Evolutionary conservation across 768 basidiomycete species (phyloP), one percentile per base, ranked within the genome.

Genomic region (Termitomyces eurrhizus): DNA sequence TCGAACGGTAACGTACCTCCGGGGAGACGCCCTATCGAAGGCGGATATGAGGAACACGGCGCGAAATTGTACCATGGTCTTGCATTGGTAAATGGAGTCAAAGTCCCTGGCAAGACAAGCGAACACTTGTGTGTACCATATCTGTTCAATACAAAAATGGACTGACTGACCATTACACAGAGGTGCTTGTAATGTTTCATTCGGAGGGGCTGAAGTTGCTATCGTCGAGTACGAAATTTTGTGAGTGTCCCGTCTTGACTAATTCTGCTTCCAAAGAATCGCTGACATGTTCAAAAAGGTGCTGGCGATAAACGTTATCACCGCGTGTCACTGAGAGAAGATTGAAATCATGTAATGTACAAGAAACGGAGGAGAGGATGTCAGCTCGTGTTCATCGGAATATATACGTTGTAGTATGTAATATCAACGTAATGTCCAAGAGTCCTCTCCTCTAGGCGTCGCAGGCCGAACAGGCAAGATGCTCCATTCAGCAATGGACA

Each of bases 81-180:
- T 32, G 86, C 78, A 3, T 61, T 60, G 1, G 73, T 90, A 51
- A 70, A 80, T 37, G 83, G 81, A 0, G 68, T 84, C 13, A 74
- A 66, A 41, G 84, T 92, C n/a, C 90, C 89, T 5, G 90, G 90
- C 2, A 92, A 92, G 74, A 82, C 85, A 0, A 86, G 83, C 1
- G 76, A 81, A 61, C 90, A 92, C 72, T 73, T 92, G 89, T 89
- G 60, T 26, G 83, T 74, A 39, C 29, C 46, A 41, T 55, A 5
- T 39, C 24, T 11, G 2, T 46, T 32, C 21, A 2, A 9, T 3
- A 42, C 5, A 44, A 44, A 3, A 21, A n/a, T 33, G 6, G 42
- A n/a, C 12, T 8, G 49, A 3, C 57, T 64, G 14, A 57, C 67
- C 50, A 58, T 58, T 24, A 62, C 56, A 37, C 37, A 83, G 81